A percentile compares a stretch with the other conserved stretches of the same genome.
Conservation (phyloP, 257 asterid genomes). For the Penstemon davidsonii region DNA sequence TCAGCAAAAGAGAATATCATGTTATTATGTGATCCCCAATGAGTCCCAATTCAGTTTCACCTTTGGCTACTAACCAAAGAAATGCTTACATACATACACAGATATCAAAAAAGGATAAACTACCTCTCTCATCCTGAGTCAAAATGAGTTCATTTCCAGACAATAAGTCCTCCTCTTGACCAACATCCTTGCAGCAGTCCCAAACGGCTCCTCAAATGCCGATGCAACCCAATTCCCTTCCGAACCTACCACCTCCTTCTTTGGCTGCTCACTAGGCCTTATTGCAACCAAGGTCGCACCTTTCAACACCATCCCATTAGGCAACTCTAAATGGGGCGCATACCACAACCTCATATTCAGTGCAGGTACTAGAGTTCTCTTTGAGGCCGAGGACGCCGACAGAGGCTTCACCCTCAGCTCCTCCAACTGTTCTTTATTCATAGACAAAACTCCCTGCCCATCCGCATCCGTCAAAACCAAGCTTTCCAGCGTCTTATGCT, state of each 20-base stretch:
- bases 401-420: constrained; percentile 77
- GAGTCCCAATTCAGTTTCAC: not conserved
- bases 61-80: not conserved
- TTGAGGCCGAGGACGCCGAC: constrained; percentile 64
- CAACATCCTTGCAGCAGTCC: constrained; percentile 72
- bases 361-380: constrained; percentile 71
- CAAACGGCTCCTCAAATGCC: constrained; percentile 71
- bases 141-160: constrained; percentile 76
- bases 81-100: constrained; percentile 16
- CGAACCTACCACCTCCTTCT: constrained; percentile 48
- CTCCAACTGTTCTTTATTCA: constrained; percentile 69
- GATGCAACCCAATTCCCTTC: constrained; percentile 61
- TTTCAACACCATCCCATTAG: constrained; percentile 57
- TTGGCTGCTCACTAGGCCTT: constrained; percentile 68
- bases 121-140: constrained; percentile 43
- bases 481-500: constrained; percentile 62
- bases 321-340: constrained; percentile 62
- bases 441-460: constrained; percentile 69
- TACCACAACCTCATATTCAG: constrained; percentile 71
- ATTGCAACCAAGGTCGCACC: constrained; percentile 80
- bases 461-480: constrained; percentile 61
- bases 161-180: constrained; percentile 76
- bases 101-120: constrained; percentile 8
- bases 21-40: not conserved
- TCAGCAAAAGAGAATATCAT: not conserved